Evolutionary conservation across 169 alveolate genomes (phyloP), one percentile per base, ranked within the genome.

Genomic region (Condylostoma magnum): DNA sequence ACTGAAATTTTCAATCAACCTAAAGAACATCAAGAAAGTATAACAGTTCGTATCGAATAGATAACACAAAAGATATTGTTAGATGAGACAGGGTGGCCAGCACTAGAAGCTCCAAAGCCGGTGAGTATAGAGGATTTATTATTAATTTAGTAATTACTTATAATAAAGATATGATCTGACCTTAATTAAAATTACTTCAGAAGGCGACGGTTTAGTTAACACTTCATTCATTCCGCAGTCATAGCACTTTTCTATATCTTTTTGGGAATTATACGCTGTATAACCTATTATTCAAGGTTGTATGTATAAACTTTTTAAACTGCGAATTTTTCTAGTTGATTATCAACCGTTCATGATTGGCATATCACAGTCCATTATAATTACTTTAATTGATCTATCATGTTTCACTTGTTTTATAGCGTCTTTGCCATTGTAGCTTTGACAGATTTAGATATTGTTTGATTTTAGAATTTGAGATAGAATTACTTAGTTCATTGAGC

Each of bases 301-400:
- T 3, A 4, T 41, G 8, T 31, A n/a, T 5, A 63, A 18, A 4
- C 12, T 41, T 4, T 57, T 44, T 63, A 33, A n/a, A 15, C 37
- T 30, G n/a, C 18, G 28, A 4, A 63, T 38, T 63, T 20, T 18
- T 25, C 22, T 63, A 38, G 73, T 38, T 22, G 73, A 54, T 22
- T 63, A 54, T n/a, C 55, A 41, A n/a, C 73, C 73, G 30, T 63
- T 30, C 73, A 63, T 63, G 20, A 38, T 44, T 27, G 73, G 73
- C 73, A 63, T 63, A 30, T 63, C 41, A 25, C 73, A 63, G 41
- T 63, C 73, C 73, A 63, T 63, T 2, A 63, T 44, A 25, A 63
- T 43, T 15, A 20, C 34, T 37, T 44, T 41, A 15, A 15, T 10
- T 12, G 8, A 10, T 12, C 22, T 22, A 15, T 15, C 22, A 15